phyloP scores from a whole-genome alignment of 441 rosid genomes.

The Erodium moschatum region DNA sequence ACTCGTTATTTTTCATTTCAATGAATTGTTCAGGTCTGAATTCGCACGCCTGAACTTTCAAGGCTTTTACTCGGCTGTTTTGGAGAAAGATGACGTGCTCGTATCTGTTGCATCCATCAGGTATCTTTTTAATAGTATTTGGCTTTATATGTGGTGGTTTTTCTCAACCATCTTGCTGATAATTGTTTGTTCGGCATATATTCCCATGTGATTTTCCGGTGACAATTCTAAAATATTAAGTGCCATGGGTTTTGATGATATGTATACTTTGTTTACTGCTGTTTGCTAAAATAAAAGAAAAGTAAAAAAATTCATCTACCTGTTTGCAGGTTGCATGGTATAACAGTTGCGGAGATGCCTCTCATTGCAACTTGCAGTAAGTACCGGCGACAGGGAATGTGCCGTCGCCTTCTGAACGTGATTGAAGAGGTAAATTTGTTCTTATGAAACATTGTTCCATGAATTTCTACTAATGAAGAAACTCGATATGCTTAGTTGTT shows the following conservation, averaged over 20 bases:
- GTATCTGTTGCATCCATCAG: slow-evolving; percentile 82
- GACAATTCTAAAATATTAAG: background rate
- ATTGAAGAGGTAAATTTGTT: slow-evolving; percentile 62
- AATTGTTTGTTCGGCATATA: background rate
- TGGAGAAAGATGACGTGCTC: slow-evolving; percentile 85
- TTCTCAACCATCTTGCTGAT: slow-evolving; percentile 7
- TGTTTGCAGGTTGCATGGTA: slow-evolving; percentile 70
- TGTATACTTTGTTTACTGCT: background rate
- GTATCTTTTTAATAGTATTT: background rate
- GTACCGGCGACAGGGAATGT: slow-evolving; percentile 87
- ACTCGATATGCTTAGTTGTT: background rate
- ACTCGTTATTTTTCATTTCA: background rate
- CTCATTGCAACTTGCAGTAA: slow-evolving; percentile 92
- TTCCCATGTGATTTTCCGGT: slow-evolving; percentile 4
- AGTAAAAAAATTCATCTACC: background rate
- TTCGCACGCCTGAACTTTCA: slow-evolving; percentile 72
- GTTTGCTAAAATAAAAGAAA: no score
- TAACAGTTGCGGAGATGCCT: slow-evolving; percentile 88
- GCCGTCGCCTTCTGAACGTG: slow-evolving; percentile 64
- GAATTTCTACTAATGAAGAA: background rate
- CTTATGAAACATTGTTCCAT: background rate
- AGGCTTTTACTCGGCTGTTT: slow-evolving; percentile 69
- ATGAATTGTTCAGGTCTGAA: slow-evolving; percentile 52
- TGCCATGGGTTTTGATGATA: background rate
- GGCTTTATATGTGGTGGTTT: background rate